These are phyloP conservation scores for Pythium myriotylum DNA, from an alignment of 352 stramenopile genomes.

Conservation along the genomic window DNA sequence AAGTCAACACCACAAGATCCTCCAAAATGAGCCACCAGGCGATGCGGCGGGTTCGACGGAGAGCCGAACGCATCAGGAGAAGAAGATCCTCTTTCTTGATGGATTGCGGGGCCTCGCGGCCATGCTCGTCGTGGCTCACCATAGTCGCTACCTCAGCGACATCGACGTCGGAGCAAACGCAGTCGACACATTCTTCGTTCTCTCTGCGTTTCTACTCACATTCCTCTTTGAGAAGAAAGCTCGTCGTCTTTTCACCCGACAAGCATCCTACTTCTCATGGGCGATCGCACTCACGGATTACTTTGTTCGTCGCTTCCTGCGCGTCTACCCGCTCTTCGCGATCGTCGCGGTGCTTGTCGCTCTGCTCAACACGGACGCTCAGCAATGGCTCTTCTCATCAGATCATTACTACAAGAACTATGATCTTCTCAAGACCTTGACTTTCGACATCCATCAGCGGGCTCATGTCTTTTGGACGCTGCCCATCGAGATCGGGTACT, in stretches of 20 bases:
- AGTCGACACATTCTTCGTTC: conserved; percentile 45
- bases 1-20: too few species aligned
- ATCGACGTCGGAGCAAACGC: conserved; percentile 33
- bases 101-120: not conserved
- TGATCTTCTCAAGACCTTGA: not conserved
- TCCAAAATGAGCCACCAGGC: too few species aligned
- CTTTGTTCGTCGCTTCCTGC: conserved; percentile 22
- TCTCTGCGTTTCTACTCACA: conserved; percentile 48
- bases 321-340: conserved; percentile 34
- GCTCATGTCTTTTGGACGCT: conserved; percentile 13
- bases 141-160: conserved; percentile 21
- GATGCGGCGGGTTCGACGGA: too few species aligned
- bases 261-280: conserved; percentile 29
- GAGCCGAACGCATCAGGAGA: too few species aligned
- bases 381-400: not conserved
- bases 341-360: conserved; percentile 28
- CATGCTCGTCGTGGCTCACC: not conserved
- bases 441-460: not conserved
- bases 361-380: not conserved
- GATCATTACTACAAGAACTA: not conserved
- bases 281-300: conserved; percentile 33
- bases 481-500: conserved; percentile 15
- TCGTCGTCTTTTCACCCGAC: conserved; percentile 27
- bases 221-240: conserved; percentile 46
- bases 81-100: conserved; percentile 6